Conservation (phyloP, 2,329 filamentous ascomycete genomes). For the Daldinia sp. region DNA sequence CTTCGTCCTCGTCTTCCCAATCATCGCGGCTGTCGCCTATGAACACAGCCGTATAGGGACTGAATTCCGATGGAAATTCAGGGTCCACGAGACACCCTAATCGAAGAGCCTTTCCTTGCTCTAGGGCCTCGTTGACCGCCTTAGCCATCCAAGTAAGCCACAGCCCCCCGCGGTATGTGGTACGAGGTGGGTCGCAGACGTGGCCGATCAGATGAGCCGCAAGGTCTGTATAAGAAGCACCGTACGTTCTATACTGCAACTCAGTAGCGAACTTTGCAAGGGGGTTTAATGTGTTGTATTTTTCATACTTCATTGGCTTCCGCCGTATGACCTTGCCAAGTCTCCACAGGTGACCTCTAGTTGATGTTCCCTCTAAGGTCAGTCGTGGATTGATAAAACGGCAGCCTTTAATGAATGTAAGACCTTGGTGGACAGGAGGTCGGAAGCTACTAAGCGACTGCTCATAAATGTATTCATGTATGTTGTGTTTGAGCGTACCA, state of each 20-base stretch:
- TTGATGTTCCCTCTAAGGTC: constrained; percentile 41
- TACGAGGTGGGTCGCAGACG: constrained; percentile 18
- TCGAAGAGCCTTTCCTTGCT: constrained; percentile 46
- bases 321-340: constrained; percentile 47
- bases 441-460: constrained; percentile 48
- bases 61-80: constrained; percentile 5
- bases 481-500: constrained; percentile 42
- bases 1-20: constrained; percentile 32
- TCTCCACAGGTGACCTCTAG: constrained; percentile 47
- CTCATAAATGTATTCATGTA: constrained; percentile 45
- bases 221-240: constrained; percentile 41
- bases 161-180: background rate
- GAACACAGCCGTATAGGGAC: constrained; percentile 46
- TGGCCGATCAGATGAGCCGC: constrained; percentile 36
- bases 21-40: constrained; percentile 36
- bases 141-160: constrained; percentile 47
- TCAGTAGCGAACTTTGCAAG: constrained; percentile 46
- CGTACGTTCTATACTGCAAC: constrained; percentile 42
- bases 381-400: constrained; percentile 46
- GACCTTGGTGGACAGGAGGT: constrained; percentile 44
- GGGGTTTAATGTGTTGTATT: constrained; percentile 41
- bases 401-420: constrained; percentile 50
- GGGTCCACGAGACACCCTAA: constrained; percentile 45
- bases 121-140: constrained; percentile 44
- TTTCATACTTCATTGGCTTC: constrained; percentile 41